A percentile compares a stretch with the other conserved stretches of the same genome.
Evolutionary conservation across 192 early-diverging fungal genomes (phyloP).

Genomic region (Paraglomus brasilianum): DNA sequence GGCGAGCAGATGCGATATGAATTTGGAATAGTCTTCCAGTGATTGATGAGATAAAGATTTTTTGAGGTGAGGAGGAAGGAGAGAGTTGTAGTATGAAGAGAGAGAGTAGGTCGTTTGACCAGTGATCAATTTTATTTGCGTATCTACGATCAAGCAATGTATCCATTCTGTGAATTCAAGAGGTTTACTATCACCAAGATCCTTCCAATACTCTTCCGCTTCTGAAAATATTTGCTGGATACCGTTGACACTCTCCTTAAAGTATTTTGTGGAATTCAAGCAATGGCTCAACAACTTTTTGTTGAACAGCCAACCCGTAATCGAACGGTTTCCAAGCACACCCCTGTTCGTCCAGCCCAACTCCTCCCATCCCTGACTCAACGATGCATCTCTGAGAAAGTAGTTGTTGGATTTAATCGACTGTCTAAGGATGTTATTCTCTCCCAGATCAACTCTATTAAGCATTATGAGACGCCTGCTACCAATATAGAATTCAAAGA

Average conservation of each 20-base stretch:
- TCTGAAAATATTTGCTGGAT: neutral
- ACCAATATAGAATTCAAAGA: slow-evolving; percentile 16
- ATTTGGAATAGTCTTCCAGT: too few relatives aligned
- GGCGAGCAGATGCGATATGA: too few relatives aligned
- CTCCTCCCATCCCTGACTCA: neutral
- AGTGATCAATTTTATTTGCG: neutral
- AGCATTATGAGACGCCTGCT: neutral
- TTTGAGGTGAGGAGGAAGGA: neutral
- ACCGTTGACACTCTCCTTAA: neutral
- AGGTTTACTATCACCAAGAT: neutral
- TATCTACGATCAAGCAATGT: neutral
- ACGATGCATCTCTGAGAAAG: neutral
- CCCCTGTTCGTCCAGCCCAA: neutral
- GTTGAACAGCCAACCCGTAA: slow-evolving; percentile 10
- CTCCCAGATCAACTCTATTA: slow-evolving; percentile 11
- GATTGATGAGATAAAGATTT: too few relatives aligned
- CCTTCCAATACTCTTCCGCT: neutral
- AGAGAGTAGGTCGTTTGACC: neutral
- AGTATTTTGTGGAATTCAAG: neutral
- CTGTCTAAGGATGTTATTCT: slow-evolving; percentile 2
- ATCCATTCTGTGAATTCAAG: slow-evolving; percentile 12
- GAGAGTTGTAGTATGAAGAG: neutral
- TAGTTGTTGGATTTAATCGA: neutral
- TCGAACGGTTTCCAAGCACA: neutral
- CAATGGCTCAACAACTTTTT: neutral